Percentiles rank a stretch among this genome's conserved stretches.
phyloP scores from a whole-genome alignment of 306 rosid genomes.

The Phaseolus lunatus region DNA sequence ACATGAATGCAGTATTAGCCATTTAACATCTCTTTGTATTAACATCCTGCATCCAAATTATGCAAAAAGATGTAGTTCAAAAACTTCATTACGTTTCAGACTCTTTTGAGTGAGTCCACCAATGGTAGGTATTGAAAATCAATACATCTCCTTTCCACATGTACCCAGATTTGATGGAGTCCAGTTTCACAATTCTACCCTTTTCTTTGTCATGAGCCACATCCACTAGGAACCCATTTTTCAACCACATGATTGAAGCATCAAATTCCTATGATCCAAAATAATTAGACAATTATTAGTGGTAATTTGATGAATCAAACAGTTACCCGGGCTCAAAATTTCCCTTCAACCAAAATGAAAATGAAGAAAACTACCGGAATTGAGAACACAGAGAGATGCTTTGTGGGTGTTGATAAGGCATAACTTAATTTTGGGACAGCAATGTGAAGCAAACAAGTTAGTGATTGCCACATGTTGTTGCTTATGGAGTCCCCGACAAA shows the following conservation, averaged over 20 bases:
- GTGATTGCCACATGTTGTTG: constrained; percentile 84
- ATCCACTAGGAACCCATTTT: constrained; percentile 81
- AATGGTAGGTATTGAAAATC: constrained; percentile 79
- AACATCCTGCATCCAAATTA: not conserved
- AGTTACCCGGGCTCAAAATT: not conserved
- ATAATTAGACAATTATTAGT: not conserved
- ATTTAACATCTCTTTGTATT: not conserved
- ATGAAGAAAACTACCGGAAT: constrained; percentile 51
- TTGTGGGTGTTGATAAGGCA: constrained; percentile 35
- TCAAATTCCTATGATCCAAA: constrained; percentile 56
- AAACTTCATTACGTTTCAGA: constrained; percentile 48
- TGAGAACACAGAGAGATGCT: constrained; percentile 47
- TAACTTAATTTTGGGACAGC: constrained; percentile 60
- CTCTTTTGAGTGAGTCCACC: constrained; percentile 71
- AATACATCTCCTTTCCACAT: constrained; percentile 69
- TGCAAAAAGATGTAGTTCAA: not conserved
- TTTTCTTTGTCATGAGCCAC: constrained; percentile 46
- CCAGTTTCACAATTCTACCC: constrained; percentile 67
- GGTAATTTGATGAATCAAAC: constrained; percentile 11
- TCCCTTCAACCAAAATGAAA: not conserved
- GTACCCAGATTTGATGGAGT: constrained; percentile 53
- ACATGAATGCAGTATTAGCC: constrained; percentile 19
- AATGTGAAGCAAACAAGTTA: constrained; percentile 67
- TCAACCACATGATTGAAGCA: constrained; percentile 59
- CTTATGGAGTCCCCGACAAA: constrained; percentile 88